Evolutionary conservation across 2,329 filamentous ascomycete genomes (phyloP), one percentile per base, ranked within the genome.

Genomic region (Colletotrichum coccodes): DNA sequence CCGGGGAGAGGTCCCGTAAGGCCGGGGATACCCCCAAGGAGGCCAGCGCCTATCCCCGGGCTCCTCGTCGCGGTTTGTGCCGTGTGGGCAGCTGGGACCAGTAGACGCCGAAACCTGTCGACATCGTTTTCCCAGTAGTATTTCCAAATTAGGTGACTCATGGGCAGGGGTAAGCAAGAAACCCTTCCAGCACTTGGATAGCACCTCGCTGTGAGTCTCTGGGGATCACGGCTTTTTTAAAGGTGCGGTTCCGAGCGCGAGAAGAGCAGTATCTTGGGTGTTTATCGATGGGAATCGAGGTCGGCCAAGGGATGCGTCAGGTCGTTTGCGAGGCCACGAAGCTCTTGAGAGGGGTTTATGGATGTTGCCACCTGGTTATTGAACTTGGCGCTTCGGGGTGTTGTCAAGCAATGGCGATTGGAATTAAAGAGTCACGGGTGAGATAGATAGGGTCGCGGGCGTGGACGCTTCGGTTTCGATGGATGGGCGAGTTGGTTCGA

Each of bases 131-230:
- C 92, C 86, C 97, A 92, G 81, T 95, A 98, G 81, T 90, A 94
- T 88, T 94, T 95, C 95, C 95, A 98, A 81, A 99, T 90, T 89
- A 92, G 89, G 86, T 94, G 92, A 91, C 94, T 98, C 95, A 98
- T 96, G 90, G 90, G 90, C 84, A 79, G 81, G 75, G 74, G 76
- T 71, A 73, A 62, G 72, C 72, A 73, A 67, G 75, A 76, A 70
- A 74, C 74, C 79, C 77, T 81, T 80, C 80, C 78, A 79, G 78
- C 84, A 82, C 84, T 86, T 83, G 83, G 86, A 84, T 80, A 81
- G 88, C 92, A 91, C 94, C 94, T 97, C 92, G 93, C 94, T 93
- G 91, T 94, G 91, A 92, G 75, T 90, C 92, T 92, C 92, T 73
- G 73, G 91, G n/a, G 91, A 91, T 87, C 91, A 95, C 94, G 92